Evolutionary conservation across 2,329 filamentous ascomycete species (phyloP).

Genomic region (Talaromyces sp.): DNA sequence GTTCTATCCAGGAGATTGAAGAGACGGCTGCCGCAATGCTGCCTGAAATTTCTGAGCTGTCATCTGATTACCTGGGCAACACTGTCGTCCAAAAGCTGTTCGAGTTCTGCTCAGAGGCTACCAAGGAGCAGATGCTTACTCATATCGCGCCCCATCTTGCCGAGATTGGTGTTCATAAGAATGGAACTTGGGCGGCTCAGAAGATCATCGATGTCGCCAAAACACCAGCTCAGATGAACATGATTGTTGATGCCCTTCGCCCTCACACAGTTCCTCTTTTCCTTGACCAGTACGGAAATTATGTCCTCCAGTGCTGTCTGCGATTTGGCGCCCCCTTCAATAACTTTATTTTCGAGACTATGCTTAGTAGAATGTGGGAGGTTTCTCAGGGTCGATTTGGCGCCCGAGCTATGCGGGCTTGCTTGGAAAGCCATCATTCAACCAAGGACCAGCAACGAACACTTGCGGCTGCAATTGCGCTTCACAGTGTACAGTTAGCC

Average conservation of each 20-base stretch:
- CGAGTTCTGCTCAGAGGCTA: constrained; percentile 87
- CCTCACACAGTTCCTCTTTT: constrained; percentile 90
- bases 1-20: constrained; percentile 85
- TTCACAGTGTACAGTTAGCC: constrained; percentile 93
- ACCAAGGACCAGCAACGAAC: constrained; percentile 95
- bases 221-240: constrained; percentile 75
- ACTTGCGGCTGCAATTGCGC: constrained; percentile 90
- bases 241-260: constrained; percentile 81
- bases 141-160: constrained; percentile 90
- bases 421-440: constrained; percentile 91
- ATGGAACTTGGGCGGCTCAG: constrained; percentile 97
- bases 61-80: constrained; percentile 96
- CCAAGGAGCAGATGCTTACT: constrained; percentile 87
- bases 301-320: constrained; percentile 93
- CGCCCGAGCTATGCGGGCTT: constrained; percentile 93
- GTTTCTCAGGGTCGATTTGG: constrained; percentile 91
- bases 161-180: constrained; percentile 98
- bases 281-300: constrained; percentile 97
- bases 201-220: constrained; percentile 98
- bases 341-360: constrained; percentile 96
- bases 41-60: constrained; percentile 90
- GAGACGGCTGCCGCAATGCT: constrained; percentile 92
- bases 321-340: constrained; percentile 89
- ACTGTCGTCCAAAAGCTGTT: constrained; percentile 99
- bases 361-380: constrained; percentile 93